These are phyloP conservation scores for Filosporella fistucella DNA, from an alignment of 495 filamentous ascomycete genomes.

Conservation along the genomic window DNA sequence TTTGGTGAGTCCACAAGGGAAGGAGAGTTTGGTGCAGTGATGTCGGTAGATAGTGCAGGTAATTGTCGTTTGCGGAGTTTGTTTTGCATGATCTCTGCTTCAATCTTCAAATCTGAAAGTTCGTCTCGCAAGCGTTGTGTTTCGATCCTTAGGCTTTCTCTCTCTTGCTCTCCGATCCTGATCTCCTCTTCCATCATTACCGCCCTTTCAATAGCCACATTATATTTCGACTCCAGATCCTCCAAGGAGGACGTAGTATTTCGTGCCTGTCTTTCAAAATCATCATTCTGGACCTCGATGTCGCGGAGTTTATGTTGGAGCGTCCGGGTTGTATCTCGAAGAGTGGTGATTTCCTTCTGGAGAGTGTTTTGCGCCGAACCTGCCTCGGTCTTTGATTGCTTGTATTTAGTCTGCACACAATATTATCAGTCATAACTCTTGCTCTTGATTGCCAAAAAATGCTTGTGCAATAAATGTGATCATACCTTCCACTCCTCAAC, in stretches of 20 bases:
- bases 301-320: slow-evolving; percentile 81
- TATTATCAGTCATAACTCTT: slow-evolving; percentile 15
- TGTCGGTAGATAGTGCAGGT: slow-evolving; percentile 45
- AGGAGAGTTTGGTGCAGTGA: slow-evolving; percentile 50
- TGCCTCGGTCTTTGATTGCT: slow-evolving; percentile 85
- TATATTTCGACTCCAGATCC: slow-evolving; percentile 95
- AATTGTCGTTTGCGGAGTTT: slow-evolving; percentile 65
- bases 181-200: slow-evolving; percentile 97
- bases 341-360: slow-evolving; percentile 91
- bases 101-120: slow-evolving; percentile 85
- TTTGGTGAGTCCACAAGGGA: slow-evolving; percentile 51
- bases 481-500: slow-evolving; percentile 98
- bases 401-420: slow-evolving; percentile 77
- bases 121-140: slow-evolving; percentile 85
- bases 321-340: slow-evolving; percentile 79
- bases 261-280: slow-evolving; percentile 92
- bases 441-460: neutral
- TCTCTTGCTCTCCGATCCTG: slow-evolving; percentile 81
- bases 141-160: slow-evolving; percentile 82
- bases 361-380: slow-evolving; percentile 76
- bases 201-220: slow-evolving; percentile 82
- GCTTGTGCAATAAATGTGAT: too few species aligned
- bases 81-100: slow-evolving; percentile 89
- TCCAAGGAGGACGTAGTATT: slow-evolving; percentile 93
- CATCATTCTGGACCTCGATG: slow-evolving; percentile 96